These are phyloP conservation scores for Malus fusca DNA, from an alignment of 306 rosid genomes.

Conservation along the genomic window DNA sequence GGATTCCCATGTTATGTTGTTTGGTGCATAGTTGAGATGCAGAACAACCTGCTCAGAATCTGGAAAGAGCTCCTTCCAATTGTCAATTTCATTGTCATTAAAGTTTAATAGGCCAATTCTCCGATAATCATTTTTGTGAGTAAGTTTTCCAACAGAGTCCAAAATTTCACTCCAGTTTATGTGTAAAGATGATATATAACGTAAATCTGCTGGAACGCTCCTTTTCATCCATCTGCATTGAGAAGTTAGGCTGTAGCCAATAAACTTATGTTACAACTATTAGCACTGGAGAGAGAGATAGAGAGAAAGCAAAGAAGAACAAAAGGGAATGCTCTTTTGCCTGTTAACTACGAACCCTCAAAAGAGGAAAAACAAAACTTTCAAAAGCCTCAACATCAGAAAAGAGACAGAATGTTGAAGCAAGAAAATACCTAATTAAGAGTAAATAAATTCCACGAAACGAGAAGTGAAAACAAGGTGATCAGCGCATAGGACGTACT, in stretches of 20 bases:
- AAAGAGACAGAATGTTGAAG: no score
- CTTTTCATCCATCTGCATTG: constrained; percentile 27
- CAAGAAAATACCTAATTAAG: not conserved
- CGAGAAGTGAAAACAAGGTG: not conserved
- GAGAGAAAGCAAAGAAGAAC: not conserved
- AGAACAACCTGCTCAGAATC: constrained; percentile 55
- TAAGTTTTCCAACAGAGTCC: constrained; percentile 35
- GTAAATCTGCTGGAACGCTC: constrained; percentile 34
- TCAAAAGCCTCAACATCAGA: not conserved
- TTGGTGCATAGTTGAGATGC: constrained; percentile 37
- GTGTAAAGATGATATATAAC: constrained; percentile 42
- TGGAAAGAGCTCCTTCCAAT: constrained; percentile 66
- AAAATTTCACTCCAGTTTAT: constrained; percentile 67
- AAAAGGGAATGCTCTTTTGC: not conserved
- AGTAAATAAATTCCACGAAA: not conserved
- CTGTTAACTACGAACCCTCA: not conserved
- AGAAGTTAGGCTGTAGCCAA: constrained; percentile 36
- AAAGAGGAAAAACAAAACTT: not conserved
- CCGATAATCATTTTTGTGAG: constrained; percentile 42
- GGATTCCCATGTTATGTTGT: constrained; percentile 60
- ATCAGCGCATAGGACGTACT: constrained; percentile 36
- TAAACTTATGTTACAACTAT: not conserved
- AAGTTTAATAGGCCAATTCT: constrained; percentile 83
- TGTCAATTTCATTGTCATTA: constrained; percentile 55
- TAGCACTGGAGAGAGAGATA: not conserved